phyloP scores from a whole-genome alignment of 257 asterid species.

The Solanum rostratum region DNA sequence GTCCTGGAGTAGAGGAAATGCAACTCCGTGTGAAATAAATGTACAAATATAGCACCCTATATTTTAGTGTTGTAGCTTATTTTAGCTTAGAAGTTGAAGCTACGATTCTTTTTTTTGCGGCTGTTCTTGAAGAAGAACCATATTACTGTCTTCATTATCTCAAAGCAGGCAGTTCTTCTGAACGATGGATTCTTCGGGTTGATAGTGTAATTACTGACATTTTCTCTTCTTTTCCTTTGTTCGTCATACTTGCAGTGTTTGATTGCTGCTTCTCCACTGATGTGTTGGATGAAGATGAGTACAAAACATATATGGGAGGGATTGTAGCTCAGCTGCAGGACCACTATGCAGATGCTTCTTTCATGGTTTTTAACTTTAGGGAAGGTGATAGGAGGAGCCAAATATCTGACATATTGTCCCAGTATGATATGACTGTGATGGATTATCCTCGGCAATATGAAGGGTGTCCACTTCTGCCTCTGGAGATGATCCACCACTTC shows the following conservation, averaged over 20 bases:
- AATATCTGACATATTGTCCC: constrained; percentile 75
- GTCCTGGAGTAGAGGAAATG: background rate
- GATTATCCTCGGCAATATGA: constrained; percentile 95
- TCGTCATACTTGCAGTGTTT: constrained; percentile 44
- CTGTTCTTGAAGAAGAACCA: background rate
- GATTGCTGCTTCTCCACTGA: constrained; percentile 98
- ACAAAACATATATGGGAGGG: constrained; percentile 78
- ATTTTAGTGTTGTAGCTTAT: background rate
- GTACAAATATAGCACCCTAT: background rate
- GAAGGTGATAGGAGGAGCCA: constrained; percentile 87
- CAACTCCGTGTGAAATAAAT: background rate
- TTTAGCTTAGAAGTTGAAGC: background rate
- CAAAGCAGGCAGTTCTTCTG: background rate
- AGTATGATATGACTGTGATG: constrained; percentile 98
- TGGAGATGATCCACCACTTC: constrained; percentile 98
- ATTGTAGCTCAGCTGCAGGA: constrained; percentile 96
- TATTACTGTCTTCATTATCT: background rate
- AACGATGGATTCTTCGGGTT: background rate
- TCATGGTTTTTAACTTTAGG: constrained; percentile 96
- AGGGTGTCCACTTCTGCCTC: constrained; percentile 78
- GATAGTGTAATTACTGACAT: background rate
- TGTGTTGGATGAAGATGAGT: constrained; percentile 86
- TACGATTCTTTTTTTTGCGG: background rate
- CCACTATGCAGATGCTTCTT: constrained; percentile 93
- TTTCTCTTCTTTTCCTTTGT: constrained; percentile 11